These are phyloP conservation scores for Chrysoporthe deuterocubensis DNA, from an alignment of 2,329 filamentous ascomycete species.

Conservation along the genomic window DNA sequence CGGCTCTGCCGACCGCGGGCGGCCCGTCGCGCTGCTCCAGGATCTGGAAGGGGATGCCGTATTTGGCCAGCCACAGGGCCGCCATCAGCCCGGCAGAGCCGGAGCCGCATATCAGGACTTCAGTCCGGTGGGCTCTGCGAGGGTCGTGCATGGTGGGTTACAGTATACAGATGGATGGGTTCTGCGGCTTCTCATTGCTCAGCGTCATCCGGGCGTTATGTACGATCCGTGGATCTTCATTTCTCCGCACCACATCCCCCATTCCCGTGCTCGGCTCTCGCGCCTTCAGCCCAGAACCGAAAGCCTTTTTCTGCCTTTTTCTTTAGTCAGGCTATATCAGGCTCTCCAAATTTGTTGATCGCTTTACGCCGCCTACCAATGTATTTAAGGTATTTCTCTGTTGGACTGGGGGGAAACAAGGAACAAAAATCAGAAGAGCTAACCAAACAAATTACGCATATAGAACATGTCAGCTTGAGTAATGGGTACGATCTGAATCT, in stretches of 20 bases:
- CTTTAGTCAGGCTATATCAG: too few relatives aligned
- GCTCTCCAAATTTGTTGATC: too few relatives aligned
- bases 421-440: too few relatives aligned
- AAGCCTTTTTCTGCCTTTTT: too few relatives aligned
- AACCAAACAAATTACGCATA: too few relatives aligned
- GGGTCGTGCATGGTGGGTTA: background rate
- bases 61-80: constrained; percentile 63
- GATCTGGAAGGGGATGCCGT: constrained; percentile 59
- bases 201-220: background rate
- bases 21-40: constrained; percentile 61
- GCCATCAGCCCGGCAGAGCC: constrained; percentile 67
- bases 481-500: background rate
- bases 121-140: constrained; percentile 32
- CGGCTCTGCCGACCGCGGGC: constrained; percentile 63
- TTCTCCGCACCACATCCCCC: background rate
- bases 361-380: too few relatives aligned
- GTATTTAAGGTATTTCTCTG: too few relatives aligned
- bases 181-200: background rate
- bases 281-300: too few relatives aligned
- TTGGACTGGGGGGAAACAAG: too few relatives aligned
- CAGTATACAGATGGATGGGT: background rate
- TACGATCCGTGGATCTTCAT: background rate
- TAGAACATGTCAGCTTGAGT: too few relatives aligned
- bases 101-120: constrained; percentile 64
- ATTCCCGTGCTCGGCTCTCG: background rate